These are phyloP conservation scores for Penstemon newberryi DNA, from an alignment of 257 asterid genomes.

Conservation along the genomic window DNA sequence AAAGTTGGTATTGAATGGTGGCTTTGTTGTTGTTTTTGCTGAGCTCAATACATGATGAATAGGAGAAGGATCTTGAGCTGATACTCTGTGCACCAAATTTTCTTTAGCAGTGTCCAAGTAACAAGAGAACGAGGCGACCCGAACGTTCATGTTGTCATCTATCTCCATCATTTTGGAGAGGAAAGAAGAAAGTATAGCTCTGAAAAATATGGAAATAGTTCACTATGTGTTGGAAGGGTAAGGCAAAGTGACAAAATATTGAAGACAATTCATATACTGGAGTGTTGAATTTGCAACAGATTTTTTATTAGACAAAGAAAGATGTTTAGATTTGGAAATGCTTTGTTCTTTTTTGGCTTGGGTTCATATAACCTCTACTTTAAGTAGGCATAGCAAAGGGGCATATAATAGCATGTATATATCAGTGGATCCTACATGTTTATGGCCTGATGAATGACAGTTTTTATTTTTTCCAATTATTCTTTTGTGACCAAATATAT, in stretches of 20 bases:
- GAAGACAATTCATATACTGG: neutral
- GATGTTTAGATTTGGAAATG: neutral
- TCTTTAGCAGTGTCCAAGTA: slow-evolving; percentile 66
- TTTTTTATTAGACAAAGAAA: neutral
- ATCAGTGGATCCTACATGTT: slow-evolving; percentile 17
- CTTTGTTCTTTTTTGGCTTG: slow-evolving; percentile 4
- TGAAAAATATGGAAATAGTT: neutral
- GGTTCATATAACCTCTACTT: slow-evolving; percentile 20
- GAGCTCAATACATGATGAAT: slow-evolving; percentile 17
- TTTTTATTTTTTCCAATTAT: slow-evolving; percentile 7
- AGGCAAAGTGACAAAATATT: slow-evolving; percentile 3
- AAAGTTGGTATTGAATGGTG: slow-evolving; percentile 29
- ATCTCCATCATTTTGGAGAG: slow-evolving; percentile 48
- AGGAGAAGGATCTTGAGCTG: slow-evolving; percentile 43
- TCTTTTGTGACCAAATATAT: neutral
- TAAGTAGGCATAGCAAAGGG: slow-evolving; percentile 36
- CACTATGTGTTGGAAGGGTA: too few species aligned
- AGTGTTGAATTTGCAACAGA: neutral
- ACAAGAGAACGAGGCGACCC: slow-evolving; percentile 79
- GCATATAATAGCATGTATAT: slow-evolving; percentile 9
- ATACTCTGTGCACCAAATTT: slow-evolving; percentile 42
- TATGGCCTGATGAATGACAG: neutral
- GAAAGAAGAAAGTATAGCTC: neutral
- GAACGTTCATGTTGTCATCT: slow-evolving; percentile 49
- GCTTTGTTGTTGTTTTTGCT: slow-evolving; percentile 26